Evolutionary conservation across 1,139 yeast species (phyloP).

Genomic region (Hemisphaericaspora lyxosophila): DNA sequence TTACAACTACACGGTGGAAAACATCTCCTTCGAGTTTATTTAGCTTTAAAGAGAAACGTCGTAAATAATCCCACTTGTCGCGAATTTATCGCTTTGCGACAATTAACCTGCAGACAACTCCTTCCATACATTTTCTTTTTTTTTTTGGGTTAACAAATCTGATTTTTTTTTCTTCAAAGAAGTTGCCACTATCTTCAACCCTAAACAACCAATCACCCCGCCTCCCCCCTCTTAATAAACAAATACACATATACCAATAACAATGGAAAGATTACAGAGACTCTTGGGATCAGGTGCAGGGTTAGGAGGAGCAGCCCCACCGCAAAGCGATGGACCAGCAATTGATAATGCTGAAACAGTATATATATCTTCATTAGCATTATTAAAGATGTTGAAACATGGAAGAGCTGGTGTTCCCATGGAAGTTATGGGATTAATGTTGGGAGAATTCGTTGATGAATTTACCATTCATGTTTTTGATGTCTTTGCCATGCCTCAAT

Average conservation of each 20-base stretch:
- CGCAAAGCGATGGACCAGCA: conserved; percentile 69
- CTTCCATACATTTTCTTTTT: too few relatives aligned
- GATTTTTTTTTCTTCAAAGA: too few relatives aligned
- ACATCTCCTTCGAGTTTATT: too few relatives aligned
- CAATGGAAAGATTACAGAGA: conserved; percentile 76
- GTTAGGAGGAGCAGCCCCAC: conserved; percentile 52
- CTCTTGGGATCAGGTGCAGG: conserved; percentile 63
- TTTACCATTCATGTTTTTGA: conserved; percentile 96
- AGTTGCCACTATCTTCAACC: neutral
- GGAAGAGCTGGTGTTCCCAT: conserved; percentile 99
- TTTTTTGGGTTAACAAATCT: too few relatives aligned
- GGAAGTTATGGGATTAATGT: conserved; percentile 99
- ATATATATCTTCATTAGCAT: conserved; percentile 91
- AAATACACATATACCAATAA: conserved; percentile 3
- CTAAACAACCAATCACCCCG: too few relatives aligned
- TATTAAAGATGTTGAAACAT: conserved; percentile 94
- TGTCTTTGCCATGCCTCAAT: conserved; percentile 99
- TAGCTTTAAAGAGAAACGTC: too few relatives aligned
- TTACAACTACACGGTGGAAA: too few relatives aligned
- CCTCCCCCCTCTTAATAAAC: conserved; percentile 1
- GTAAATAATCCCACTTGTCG: too few relatives aligned
- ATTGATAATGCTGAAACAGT: conserved; percentile 96
- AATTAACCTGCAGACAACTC: too few relatives aligned
- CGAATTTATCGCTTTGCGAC: too few relatives aligned
- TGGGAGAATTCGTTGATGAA: conserved; percentile 97